Conservation (phyloP, 352 stramenopile genomes). For the Pythium insidiosum region DNA sequence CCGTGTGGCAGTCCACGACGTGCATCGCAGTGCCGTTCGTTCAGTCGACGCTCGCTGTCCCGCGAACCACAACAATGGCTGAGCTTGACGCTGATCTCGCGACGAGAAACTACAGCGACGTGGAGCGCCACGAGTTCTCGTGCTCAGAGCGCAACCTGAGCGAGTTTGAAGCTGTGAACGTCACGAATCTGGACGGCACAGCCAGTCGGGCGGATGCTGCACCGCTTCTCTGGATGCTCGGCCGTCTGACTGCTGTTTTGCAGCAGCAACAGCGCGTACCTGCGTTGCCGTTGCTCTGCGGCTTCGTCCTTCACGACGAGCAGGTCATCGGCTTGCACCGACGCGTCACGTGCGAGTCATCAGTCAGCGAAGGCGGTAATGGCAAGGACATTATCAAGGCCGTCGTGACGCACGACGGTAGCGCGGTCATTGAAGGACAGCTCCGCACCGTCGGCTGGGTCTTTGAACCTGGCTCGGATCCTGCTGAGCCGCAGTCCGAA, state of each 20-base stretch:
- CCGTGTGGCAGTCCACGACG: constrained; percentile 68
- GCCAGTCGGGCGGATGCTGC: constrained; percentile 14
- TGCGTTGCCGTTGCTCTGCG: constrained; percentile 45
- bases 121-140: constrained; percentile 17
- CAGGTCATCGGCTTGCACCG: constrained; percentile 7
- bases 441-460: constrained; percentile 50
- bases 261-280: constrained; percentile 43
- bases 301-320: constrained; percentile 30
- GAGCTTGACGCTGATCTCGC: constrained; percentile 28
- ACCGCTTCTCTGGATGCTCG: constrained; percentile 55
- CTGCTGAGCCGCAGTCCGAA: background rate
- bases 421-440: constrained; percentile 20
- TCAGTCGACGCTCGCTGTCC: constrained; percentile 44
- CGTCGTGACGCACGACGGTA: constrained; percentile 8
- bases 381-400: constrained; percentile 11
- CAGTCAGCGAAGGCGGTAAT: background rate
- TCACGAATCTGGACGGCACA: constrained; percentile 29
- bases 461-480: constrained; percentile 1
- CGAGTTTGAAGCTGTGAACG: constrained; percentile 49
- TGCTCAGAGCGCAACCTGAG: constrained; percentile 39
- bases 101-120: constrained; percentile 10
- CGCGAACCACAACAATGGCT: constrained; percentile 30
- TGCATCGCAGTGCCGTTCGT: constrained; percentile 56
- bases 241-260: constrained; percentile 26
- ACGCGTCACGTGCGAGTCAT: constrained; percentile 8